Base-by-base conservation (phyloP, 2,329 filamentous ascomycete genomes). In the Falciphora oryzae region DNA sequence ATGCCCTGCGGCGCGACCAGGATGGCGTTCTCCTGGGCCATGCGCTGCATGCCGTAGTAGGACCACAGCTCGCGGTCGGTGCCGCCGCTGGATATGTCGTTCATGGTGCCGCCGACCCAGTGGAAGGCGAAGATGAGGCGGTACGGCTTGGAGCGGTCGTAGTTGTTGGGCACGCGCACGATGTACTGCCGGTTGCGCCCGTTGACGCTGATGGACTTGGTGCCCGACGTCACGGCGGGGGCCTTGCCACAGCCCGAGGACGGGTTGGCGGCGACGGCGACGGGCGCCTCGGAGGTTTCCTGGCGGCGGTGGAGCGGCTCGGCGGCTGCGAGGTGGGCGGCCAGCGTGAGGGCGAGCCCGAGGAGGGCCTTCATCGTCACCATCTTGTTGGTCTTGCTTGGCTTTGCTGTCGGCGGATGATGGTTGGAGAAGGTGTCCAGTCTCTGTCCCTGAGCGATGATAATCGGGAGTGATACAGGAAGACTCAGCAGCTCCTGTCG, bases 1-100 rank as follows among this genome's bases (percentile, higher is more conserved):
- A 77, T 67, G 13, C 79, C 79, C 57, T 80, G 70, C 28, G 79
- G 79, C 0, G 77, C 74, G 16, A 81, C 74, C 65, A 79, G 78
- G 67, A 81, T 78, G 64, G 78, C 74, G 13, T 65, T 71, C 58
- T 60, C 58, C 8, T 67, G 72, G 22, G 75, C 74, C 7, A 77
- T 71, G 5, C 68, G 65, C n/a, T 73, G 72, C 10, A 81, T 72
- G 4, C 78, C 78, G 66, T 80, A 80, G 70, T 75, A 80, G 4
- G 71, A 70, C 22, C 44, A 53, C 18, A 60, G 58, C 16, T 60
- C 28, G 58, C 58, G 27, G 27, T 72, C 67, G 25, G 71, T 70
- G 58, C 72, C 72, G 38, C 70, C 66, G 57, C 71, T 74, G 28
- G 71, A 74, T 29, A 80, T 74, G 64, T 76, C 70, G 61, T 71